A percentile compares a stretch with the other conserved stretches of the same genome.
These are phyloP conservation scores for Saraca asoca DNA, from an alignment of 331 rosid species.

Conservation along the genomic window DNA sequence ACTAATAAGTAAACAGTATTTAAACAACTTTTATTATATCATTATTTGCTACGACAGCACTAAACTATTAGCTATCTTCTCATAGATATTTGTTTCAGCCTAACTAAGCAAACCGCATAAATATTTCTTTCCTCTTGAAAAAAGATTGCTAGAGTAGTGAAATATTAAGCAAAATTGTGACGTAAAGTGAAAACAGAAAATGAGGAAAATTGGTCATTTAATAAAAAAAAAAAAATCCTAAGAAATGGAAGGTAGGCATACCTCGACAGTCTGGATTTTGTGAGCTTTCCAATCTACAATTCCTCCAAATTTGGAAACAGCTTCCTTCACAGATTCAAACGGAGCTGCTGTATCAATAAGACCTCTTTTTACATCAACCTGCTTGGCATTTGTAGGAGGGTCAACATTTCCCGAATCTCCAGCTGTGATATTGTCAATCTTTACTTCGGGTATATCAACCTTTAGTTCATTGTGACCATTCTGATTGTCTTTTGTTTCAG, in stretches of 20 bases:
- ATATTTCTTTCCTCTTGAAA: conserved; percentile 30
- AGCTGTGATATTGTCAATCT: conserved; percentile 25
- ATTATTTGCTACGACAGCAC: conserved; percentile 11
- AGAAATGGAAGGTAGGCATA: conserved; percentile 35
- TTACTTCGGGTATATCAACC: conserved; percentile 15
- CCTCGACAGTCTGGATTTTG: conserved; percentile 89
- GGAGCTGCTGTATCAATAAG: conserved; percentile 85
- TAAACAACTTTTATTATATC: conserved; percentile 9
- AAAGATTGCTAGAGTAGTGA: conserved; percentile 21
- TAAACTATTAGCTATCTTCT: conserved; percentile 18
- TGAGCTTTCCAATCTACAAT: conserved; percentile 99
- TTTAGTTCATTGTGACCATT: conserved; percentile 28
- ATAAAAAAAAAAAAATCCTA: conserved; percentile 7
- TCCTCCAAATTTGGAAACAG: conserved; percentile 96
- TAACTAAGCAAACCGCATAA: conserved; percentile 25
- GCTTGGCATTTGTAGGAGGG: conserved; percentile 45
- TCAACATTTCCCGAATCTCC: conserved; percentile 29
- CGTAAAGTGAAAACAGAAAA: not conserved
- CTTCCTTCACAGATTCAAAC: conserved; percentile 94
- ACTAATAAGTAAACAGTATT: conserved; percentile 22
- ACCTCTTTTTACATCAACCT: conserved; percentile 53
- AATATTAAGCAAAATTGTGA: conserved; percentile 24
- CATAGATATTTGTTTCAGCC: conserved; percentile 17
- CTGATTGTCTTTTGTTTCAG: conserved; percentile 40
- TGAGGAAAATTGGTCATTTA: conserved; percentile 2